Percentiles rank a stretch among this genome's conserved stretches.
Conservation (phyloP, 2,329 filamentous ascomycete species). For the Zopfia rhizophila region DNA sequence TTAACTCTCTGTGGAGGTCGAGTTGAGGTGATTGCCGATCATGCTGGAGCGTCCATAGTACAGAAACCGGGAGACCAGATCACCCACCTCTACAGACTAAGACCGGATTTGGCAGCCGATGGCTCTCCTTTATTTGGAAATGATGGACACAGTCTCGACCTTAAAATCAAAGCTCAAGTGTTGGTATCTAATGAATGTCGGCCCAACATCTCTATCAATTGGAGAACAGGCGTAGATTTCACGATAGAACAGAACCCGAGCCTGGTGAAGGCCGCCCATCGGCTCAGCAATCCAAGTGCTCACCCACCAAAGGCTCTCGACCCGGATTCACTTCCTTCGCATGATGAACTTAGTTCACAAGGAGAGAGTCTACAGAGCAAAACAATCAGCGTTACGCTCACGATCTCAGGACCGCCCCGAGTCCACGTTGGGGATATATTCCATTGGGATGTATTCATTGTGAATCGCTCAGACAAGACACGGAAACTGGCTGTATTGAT, state of each 20-base stretch:
- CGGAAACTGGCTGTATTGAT: slow-evolving; percentile 77
- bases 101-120: slow-evolving; percentile 54
- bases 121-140: slow-evolving; percentile 58
- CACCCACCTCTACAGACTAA: slow-evolving; percentile 77
- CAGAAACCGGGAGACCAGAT: slow-evolving; percentile 79
- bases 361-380: slow-evolving; percentile 38
- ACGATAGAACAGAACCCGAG: slow-evolving; percentile 59
- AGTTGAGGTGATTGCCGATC: slow-evolving; percentile 61
- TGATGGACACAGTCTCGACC: slow-evolving; percentile 59
- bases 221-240: slow-evolving; percentile 77
- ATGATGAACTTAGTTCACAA: slow-evolving; percentile 30
- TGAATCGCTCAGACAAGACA: slow-evolving; percentile 72
- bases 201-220: slow-evolving; percentile 71
- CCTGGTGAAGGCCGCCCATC: slow-evolving; percentile 41
- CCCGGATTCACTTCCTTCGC: slow-evolving; percentile 40
- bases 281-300: slow-evolving; percentile 37
- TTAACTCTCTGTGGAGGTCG: slow-evolving; percentile 68
- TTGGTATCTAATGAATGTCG: slow-evolving; percentile 67
- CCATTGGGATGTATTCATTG: slow-evolving; percentile 77
- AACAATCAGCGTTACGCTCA: slow-evolving; percentile 78
- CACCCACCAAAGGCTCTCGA: slow-evolving; percentile 33
- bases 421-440: slow-evolving; percentile 75
- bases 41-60: slow-evolving; percentile 65
- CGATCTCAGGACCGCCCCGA: slow-evolving; percentile 71
- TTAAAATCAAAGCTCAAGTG: slow-evolving; percentile 70